Evolutionary conservation across 1,284 basidiomycete species (phyloP).

Genomic region (Trichosporon ovoides): DNA sequence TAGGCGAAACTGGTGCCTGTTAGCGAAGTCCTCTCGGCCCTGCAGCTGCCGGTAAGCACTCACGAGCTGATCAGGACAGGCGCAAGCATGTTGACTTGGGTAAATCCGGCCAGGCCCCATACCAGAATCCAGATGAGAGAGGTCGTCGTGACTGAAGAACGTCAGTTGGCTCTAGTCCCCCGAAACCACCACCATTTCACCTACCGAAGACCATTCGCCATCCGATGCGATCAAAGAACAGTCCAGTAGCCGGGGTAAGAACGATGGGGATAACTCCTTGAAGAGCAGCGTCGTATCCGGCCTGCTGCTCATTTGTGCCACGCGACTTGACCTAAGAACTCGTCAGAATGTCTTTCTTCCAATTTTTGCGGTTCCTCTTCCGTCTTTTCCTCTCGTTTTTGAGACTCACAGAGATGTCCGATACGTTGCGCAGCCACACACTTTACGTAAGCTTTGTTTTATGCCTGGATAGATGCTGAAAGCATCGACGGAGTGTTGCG

Average conservation of each 20-base stretch:
- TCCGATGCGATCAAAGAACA: conserved; percentile 42
- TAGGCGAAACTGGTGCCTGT: conserved; percentile 29
- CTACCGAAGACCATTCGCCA: conserved; percentile 30
- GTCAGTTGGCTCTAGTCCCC: neutral
- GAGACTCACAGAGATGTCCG: conserved; percentile 36
- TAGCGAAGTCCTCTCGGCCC: neutral
- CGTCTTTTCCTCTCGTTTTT: too few species aligned
- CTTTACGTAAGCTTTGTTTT: neutral
- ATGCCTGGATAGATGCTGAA: too few species aligned
- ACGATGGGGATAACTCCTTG: conserved; percentile 51
- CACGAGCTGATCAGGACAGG: conserved; percentile 45
- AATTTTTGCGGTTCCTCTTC: too few species aligned
- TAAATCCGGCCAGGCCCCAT: conserved; percentile 47
- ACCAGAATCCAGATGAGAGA: conserved; percentile 44
- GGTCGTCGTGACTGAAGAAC: neutral
- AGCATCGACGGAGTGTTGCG: too few species aligned
- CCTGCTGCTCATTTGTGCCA: conserved; percentile 42
- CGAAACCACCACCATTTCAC: neutral
- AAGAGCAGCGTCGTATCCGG: conserved; percentile 49
- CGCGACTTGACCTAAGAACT: conserved; percentile 40
- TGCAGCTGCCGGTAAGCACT: neutral
- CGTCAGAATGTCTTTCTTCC: too few species aligned
- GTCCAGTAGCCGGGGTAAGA: conserved; percentile 45
- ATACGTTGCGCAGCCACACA: conserved; percentile 47
- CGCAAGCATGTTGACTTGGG: conserved; percentile 45